Evolutionary conservation across 768 basidiomycete genomes (phyloP), one percentile per base, ranked within the genome.

Genomic region (Boletus tylopilopsis): DNA sequence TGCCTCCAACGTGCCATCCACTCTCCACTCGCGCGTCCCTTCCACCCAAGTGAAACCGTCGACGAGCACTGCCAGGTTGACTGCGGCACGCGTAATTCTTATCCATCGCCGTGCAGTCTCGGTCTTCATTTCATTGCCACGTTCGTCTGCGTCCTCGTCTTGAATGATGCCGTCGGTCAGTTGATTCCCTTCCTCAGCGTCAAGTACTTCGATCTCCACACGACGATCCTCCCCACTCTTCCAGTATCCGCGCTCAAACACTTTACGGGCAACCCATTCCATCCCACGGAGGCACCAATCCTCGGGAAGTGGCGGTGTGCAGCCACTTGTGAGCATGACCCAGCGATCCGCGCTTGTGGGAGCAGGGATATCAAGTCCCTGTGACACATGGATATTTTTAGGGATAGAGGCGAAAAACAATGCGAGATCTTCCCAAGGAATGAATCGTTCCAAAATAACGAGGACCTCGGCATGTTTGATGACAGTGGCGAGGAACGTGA

Each of bases 171-270:
- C 93, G 59, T 94, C 90, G 1, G 76, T 81, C 23, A 77, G 60
- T 50, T 84, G 80, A 11, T 70, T 72, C 1, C 64, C 70, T 59
- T 89, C 84, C 10, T 75, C 72, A 46, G 76, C 69, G 45, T 87
- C 78, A 41, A 95, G 73, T 1, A 94, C 84, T 59, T 94, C 93
- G 47, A 90, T 75, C 73, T 98, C 95, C 53, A 70, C 61, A 34
- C 72, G 70, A 40, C 77, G 75, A 49, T 84, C 84, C 44, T 85
- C 86, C 27, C 78, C 79, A n/a, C 74, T 73, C 63, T 87, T 90
- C 96, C 96, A 99, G 66, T 86, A 98, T 0, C 94, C 95, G 34
- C 90, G 82, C 66, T 95, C 93, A 64, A 87, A 98, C 15, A 97
- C 84, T 53, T 82, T 81, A 50, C 91, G 77, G 6, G 90, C 87